These are phyloP conservation scores for Pichia rugopelliculosa DNA, from an alignment of 805 yeast genomes.

Conservation along the genomic window DNA sequence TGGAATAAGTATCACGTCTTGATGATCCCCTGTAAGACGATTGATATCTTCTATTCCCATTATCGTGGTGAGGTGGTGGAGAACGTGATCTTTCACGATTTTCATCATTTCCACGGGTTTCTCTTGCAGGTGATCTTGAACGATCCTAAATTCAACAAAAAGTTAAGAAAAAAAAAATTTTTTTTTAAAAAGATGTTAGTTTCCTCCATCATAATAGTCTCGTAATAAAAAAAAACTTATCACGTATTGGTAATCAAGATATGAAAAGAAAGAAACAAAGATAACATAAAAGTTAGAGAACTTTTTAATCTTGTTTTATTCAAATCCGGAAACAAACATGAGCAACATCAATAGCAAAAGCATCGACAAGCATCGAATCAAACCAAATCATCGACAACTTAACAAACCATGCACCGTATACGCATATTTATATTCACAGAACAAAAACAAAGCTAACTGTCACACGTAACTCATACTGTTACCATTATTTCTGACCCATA, in stretches of 20 bases:
- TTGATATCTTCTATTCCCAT: conserved; percentile 14
- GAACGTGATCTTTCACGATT: conserved; percentile 26
- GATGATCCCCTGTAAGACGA: conserved; percentile 21
- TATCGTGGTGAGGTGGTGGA: conserved; percentile 18
- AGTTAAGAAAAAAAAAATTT: neutral
- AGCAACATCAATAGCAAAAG: neutral
- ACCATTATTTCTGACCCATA: neutral
- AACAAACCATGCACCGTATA: neutral
- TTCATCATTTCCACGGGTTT: conserved; percentile 13
- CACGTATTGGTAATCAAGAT: neutral
- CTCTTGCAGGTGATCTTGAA: conserved; percentile 29
- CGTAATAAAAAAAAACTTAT: neutral
- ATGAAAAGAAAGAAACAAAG: neutral
- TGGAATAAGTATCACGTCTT: conserved; percentile 4
- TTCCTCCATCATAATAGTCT: neutral
- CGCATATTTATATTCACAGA: neutral
- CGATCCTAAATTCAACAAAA: conserved; percentile 16
- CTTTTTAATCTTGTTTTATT: neutral
- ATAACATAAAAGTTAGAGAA: neutral
- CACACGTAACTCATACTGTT: neutral
- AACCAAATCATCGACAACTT: neutral
- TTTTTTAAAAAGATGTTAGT: conserved; percentile 6
- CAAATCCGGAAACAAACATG: neutral
- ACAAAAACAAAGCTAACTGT: neutral
- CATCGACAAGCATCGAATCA: neutral